Conservation (phyloP, 768 basidiomycete genomes). For the Hortiboletus campestris region DNA sequence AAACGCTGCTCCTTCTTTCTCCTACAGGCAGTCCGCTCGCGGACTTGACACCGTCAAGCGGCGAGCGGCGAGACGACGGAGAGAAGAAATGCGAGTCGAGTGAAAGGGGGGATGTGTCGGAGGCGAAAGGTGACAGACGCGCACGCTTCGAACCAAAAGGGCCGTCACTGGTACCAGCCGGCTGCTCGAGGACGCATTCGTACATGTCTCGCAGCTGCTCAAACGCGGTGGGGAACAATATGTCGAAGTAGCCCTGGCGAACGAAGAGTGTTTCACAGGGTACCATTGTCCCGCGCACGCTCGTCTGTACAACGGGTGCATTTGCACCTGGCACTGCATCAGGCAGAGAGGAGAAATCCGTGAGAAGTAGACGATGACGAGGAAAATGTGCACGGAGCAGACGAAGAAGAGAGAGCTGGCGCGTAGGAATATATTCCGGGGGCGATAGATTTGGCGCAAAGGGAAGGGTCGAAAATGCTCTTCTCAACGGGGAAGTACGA, state of each 20-base stretch:
- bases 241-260: constrained; percentile 95
- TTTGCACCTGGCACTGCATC: constrained; percentile 67
- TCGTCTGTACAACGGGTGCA: constrained; percentile 95
- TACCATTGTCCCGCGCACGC: constrained; percentile 79
- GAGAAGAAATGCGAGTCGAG: constrained; percentile 71
- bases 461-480: constrained; percentile 67
- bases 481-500: constrained; percentile 55
- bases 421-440: constrained; percentile 92
- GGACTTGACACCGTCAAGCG: constrained; percentile 68
- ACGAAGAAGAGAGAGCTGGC: constrained; percentile 79
- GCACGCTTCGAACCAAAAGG: constrained; percentile 25
- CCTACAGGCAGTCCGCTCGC: constrained; percentile 78
- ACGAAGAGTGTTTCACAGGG: constrained; percentile 91
- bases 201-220: constrained; percentile 85
- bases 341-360: constrained; percentile 88
- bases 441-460: constrained; percentile 86
- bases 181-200: constrained; percentile 72
- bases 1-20: constrained; percentile 79
- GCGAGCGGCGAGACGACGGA: constrained; percentile 50
- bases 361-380: constrained; percentile 87
- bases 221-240: constrained; percentile 97
- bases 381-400: constrained; percentile 84
- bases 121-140: constrained; percentile 53
- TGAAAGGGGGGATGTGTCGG: constrained; percentile 47
- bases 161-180: constrained; percentile 30